Base-by-base conservation (phyloP, 371 early-diverging fungal genomes). In the Circinella umbellata region DNA sequence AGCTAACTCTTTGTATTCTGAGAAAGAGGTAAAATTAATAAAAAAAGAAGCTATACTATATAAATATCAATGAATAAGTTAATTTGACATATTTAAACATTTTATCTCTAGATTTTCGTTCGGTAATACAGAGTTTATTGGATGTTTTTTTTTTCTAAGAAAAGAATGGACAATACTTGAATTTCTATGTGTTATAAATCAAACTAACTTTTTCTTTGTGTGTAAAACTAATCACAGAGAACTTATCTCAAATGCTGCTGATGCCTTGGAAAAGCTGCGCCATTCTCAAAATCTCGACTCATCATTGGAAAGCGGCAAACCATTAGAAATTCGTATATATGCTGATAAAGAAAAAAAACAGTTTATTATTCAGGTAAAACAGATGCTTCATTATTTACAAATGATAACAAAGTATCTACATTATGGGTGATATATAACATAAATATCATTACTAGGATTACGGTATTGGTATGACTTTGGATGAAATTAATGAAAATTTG, bases 391-490 rank as follows among this genome's bases (percentile, higher is more conserved):
- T 17, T n/a, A 60, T 17, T 5, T 53, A 46, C 36, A 7, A 34
- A 64, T 39, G n/a, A 27, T 2, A 27, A 27, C 27, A 27, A 27
- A 27, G 2, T 27, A 27, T 27, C 27, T 27, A 27, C 0, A 27
- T 27, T 27, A 27, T 27, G 27, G 42, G 42, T 1, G 42, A 42
- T 42, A 27, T 42, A 42, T 9, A 42, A 42, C 6, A 42, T 42
- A 42, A 0, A 9, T 42, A 1, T 42, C 3, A 27, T 42, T 42
- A 42, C 11, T 75, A 81, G 76, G 99, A 99, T 83, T 93, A 91
- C 65, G 99, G 99, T 77, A 92, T 99, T 70, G 99, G 99, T 71
- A 99, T 99, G 99, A 96, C 94, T 11, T 91, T 96, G 74, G 92
- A 91, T 15, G 96, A 99, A 74, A 86, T 99, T 61, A 85, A 86